Evolutionary conservation across 345 rosid species (phyloP).

Genomic region (Eucalyptus viminalis): DNA sequence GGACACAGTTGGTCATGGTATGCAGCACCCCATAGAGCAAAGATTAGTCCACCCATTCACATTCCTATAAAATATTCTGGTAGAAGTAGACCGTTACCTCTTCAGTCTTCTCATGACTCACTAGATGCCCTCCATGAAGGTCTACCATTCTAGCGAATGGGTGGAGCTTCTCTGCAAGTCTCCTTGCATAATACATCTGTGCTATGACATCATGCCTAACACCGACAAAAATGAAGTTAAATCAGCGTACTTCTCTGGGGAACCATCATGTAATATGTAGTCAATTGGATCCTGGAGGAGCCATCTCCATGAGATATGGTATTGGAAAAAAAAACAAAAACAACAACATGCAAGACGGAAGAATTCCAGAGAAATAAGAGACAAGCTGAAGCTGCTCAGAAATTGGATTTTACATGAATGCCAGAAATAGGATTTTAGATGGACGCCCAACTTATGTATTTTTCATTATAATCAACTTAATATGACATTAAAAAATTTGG

Average conservation of each 20-base stretch:
- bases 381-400: not conserved
- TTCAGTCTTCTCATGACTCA: slow-evolving; percentile 80
- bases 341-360: not conserved
- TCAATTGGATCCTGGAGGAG: not conserved
- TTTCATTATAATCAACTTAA: not conserved
- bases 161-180: slow-evolving; percentile 69
- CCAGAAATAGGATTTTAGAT: not conserved
- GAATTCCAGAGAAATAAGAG: not conserved
- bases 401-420: not conserved
- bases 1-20: not conserved
- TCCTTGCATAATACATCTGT: slow-evolving; percentile 71
- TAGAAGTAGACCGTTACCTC: slow-evolving; percentile 40
- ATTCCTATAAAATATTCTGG: not conserved
- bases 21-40: not conserved
- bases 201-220: slow-evolving; percentile 88
- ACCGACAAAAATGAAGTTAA: slow-evolving; percentile 2
- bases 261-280: not conserved
- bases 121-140: slow-evolving; percentile 95
- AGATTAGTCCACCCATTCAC: not conserved
- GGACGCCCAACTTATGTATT: not conserved
- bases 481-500: not conserved
- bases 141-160: slow-evolving; percentile 90
- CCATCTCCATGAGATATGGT: not conserved
- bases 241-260: not conserved
- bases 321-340: not conserved